Evolutionary conservation across 2,329 filamentous ascomycete species (phyloP).

Genomic region (Aspergillus jensenii): DNA sequence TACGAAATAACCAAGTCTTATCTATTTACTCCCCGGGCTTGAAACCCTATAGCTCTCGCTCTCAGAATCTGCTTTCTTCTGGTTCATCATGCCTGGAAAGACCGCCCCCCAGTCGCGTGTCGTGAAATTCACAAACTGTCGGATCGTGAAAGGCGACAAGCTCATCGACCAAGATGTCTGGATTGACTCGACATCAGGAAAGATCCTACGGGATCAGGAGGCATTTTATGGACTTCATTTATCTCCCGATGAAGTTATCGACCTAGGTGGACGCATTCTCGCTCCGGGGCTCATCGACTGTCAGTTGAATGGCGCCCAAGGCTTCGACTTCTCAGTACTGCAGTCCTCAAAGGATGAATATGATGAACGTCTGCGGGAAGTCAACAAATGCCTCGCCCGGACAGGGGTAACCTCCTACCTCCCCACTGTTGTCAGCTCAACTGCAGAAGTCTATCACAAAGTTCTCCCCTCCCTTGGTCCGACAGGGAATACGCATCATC

Average conservation of each 20-base stretch:
- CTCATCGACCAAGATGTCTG: conserved; percentile 81
- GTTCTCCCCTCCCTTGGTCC: conserved; percentile 77
- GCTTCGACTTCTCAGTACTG: conserved; percentile 88
- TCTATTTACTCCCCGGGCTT: background rate
- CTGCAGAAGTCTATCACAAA: conserved; percentile 76
- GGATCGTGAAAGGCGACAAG: conserved; percentile 65
- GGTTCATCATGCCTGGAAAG: conserved; percentile 37
- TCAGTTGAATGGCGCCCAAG: conserved; percentile 88
- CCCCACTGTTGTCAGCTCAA: conserved; percentile 75
- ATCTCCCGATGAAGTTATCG: conserved; percentile 69
- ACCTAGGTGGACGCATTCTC: conserved; percentile 80
- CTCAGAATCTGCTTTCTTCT: background rate
- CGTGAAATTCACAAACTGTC: conserved; percentile 88
- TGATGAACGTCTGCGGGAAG: conserved; percentile 66
- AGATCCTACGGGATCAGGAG: conserved; percentile 71
- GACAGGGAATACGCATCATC: conserved; percentile 59
- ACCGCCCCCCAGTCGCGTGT: conserved; percentile 50
- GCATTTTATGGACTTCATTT: conserved; percentile 51
- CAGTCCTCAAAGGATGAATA: conserved; percentile 65
- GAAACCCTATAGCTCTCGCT: background rate
- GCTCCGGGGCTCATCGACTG: conserved; percentile 86
- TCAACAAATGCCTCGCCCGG: conserved; percentile 70
- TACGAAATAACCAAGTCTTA: background rate
- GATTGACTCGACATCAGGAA: conserved; percentile 78
- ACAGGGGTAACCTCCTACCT: conserved; percentile 88